Base-by-base conservation (phyloP, 345 rosid genomes). In the Gossypium ekmanianum region DNA sequence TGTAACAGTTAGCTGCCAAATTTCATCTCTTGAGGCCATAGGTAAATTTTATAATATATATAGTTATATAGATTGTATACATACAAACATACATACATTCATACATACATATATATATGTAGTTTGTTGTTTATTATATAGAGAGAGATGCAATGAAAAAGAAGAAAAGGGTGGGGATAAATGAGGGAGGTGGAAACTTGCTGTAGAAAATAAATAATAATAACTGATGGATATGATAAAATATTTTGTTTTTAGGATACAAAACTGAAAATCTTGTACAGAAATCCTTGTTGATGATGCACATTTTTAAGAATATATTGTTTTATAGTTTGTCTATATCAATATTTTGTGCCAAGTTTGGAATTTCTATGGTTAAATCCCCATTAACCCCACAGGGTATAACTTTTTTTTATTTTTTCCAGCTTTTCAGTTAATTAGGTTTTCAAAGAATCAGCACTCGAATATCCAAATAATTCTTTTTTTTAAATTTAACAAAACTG, bases 191-290 rank as follows among this genome's bases (percentile, higher is more conserved):
- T 72, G 57, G 71, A 66, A 24, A 79, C 73, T 57, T 74, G 34
- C 12, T 76, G 81, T 79, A 83, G 82, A 69, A 73, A 78, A 75
- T 3, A 82, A 61, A 24, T 59, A 59, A 12, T 59, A 74, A 61
- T 74, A 77, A 65, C 20, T 74, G 74, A 26, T 70, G 29, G 22
- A 17, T 0, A 34, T 63, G 51, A 48, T 55, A 52, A 17, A 56
- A 61, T 71, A 73, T 83, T 81, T 78, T 76, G 54, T 2, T 59
- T 51, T 78, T 69, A 80, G 75, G 70, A 62, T 51, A 39, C 14
- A 55, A 26, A 55, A 22, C 61, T 61, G 47, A 77, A 34, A 54
- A 68, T 27, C 27, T 68, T 72, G 79, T 77, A 66, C 39, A 59
- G 61, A 72, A 64, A 34, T 63, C 58, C 26, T 55, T 67, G 62